A percentile compares a stretch with the other conserved stretches of the same genome.
These are phyloP conservation scores for Sideroxylon spinosum DNA, from an alignment of 179 eudicot genomes.

Conservation along the genomic window DNA sequence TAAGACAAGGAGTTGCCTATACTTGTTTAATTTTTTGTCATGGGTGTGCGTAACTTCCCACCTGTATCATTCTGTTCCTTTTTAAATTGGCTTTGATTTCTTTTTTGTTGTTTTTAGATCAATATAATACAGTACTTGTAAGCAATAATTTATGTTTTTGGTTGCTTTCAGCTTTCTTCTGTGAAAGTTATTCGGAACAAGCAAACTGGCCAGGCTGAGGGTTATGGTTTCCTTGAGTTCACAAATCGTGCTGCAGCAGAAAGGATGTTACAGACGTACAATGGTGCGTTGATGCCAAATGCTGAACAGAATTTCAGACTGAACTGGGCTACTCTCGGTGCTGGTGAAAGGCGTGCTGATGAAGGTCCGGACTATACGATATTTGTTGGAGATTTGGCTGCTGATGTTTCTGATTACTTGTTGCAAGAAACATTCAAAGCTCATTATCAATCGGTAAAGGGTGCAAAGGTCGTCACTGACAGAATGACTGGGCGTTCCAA, in stretches of 20 bases:
- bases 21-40: neutral
- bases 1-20: neutral
- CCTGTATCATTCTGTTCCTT: neutral
- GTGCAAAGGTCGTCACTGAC: conserved; percentile 91
- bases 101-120: neutral
- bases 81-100: neutral
- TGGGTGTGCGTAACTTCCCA: neutral
- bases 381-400: conserved; percentile 92
- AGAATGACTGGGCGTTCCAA: conserved; percentile 70
- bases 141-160: neutral
- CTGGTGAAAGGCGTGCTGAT: conserved; percentile 73
- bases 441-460: conserved; percentile 66
- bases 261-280: conserved; percentile 57
- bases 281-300: conserved; percentile 66
- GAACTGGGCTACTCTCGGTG: conserved; percentile 84
- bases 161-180: conserved; percentile 41
- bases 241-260: conserved; percentile 70
- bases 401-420: conserved; percentile 69
- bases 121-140: neutral
- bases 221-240: conserved; percentile 87
- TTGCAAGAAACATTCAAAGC: conserved; percentile 76
- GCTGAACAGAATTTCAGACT: conserved; percentile 67
- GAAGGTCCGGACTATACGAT: conserved; percentile 62
- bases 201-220: conserved; percentile 68
- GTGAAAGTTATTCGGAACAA: conserved; percentile 74